These are phyloP conservation scores for Verticillium nonalfalfae DNA, from an alignment of 2,329 filamentous ascomycete genomes.

Conservation along the genomic window DNA sequence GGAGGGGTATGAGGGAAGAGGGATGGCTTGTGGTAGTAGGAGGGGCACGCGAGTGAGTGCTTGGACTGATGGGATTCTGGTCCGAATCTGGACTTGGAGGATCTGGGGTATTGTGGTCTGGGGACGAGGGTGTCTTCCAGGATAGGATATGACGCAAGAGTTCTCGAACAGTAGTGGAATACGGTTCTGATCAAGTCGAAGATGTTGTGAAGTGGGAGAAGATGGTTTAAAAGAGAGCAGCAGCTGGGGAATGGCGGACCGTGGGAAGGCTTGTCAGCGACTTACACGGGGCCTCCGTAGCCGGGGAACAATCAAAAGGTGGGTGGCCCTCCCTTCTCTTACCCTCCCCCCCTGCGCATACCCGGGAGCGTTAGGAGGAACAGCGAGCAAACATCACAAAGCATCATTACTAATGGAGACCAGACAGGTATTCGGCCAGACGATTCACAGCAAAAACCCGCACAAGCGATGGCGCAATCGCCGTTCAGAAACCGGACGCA, in stretches of 20 bases:
- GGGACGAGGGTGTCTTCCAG: conserved; percentile 1
- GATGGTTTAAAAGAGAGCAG: conserved; percentile 10
- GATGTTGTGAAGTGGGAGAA: neutral
- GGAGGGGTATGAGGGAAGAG: neutral
- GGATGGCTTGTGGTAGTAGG: neutral
- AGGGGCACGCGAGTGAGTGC: neutral
- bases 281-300: conserved; percentile 9
- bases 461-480: conserved; percentile 8
- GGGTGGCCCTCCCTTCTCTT: neutral
- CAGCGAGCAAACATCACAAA: conserved; percentile 10
- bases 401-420: conserved; percentile 11
- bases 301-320: conserved; percentile 6
- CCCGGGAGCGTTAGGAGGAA: neutral
- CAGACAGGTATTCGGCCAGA: neutral
- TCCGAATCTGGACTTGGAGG: neutral
- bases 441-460: neutral
- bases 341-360: neutral
- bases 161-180: neutral
- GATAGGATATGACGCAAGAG: conserved; percentile 11
- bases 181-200: conserved; percentile 1
- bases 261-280: conserved; percentile 1
- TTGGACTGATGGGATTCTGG: neutral
- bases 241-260: neutral
- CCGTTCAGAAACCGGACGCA: neutral
- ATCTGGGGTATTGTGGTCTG: neutral